Percentiles rank a stretch among this genome's conserved stretches.
These are phyloP conservation scores for Cynara cardunculus DNA, from an alignment of 129 eudicot genomes.

Conservation along the genomic window DNA sequence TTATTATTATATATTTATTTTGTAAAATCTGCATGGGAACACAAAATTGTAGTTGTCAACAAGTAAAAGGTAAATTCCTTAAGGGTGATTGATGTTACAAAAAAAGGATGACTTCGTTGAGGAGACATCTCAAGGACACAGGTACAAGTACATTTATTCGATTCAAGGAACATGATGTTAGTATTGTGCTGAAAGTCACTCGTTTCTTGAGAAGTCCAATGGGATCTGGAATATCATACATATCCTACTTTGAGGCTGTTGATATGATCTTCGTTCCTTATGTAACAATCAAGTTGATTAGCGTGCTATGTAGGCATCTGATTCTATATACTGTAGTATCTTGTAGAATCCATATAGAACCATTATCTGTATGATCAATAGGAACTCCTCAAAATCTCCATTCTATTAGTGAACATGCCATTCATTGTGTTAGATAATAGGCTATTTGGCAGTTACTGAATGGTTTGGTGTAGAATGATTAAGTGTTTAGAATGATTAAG, in stretches of 20 bases:
- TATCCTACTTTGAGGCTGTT: neutral
- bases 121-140: neutral
- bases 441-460: too few species aligned
- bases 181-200: neutral
- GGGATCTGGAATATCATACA: neutral
- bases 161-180: neutral
- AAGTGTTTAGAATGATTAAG: too few species aligned
- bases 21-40: neutral
- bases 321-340: neutral
- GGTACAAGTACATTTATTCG: neutral
- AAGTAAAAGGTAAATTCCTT: neutral
- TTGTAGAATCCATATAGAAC: neutral
- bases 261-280: neutral
- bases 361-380: neutral
- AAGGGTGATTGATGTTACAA: neutral
- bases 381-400: neutral
- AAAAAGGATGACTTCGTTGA: neutral
- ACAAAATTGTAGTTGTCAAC: neutral
- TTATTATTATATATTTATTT: neutral
- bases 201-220: neutral
- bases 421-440: neutral
- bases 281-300: neutral
- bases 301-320: neutral
- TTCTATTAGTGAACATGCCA: neutral
- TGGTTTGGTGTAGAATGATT: too few species aligned